Base-by-base conservation (phyloP, 2,329 filamentous ascomycete species). In the Alternaria solani region DNA sequence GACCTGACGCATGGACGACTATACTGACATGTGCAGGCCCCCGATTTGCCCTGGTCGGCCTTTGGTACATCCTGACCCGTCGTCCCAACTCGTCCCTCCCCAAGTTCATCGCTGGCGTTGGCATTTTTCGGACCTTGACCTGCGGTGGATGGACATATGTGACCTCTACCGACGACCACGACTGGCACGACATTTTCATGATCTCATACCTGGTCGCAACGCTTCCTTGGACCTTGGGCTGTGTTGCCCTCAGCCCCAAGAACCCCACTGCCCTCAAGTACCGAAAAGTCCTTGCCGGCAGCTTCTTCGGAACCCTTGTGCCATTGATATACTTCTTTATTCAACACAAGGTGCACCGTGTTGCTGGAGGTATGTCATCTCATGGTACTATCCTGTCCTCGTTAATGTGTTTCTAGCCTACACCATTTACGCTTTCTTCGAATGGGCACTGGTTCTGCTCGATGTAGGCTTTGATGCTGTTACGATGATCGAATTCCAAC, bases 171-270 rank as follows among this genome's bases (percentile, higher is more conserved):
- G 95, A 99, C 77, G 93, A 98, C 78, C 95, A 99, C 79, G 89
- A 96, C 80, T 98, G 93, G 94, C 95, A 99, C 78, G 95, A 99
- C 75, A 94, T 98, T 64, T 94, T 99, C 78, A 99, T 99, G 95
- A 97, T 99, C 70, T 96, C 93, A 14, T 99, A 99, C 79, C 85
- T 99, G 57, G 90, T 99, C 46, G 91, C 93, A 34, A 98, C 95
- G 3, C 84, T 99, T 55, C 95, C 95, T 2, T 99, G 95, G 95
- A 99, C 94, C 2, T 79, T 93, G 48, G 95, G 95, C 49, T 97
- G 94, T 78, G 86, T 98, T 63, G 88, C 91, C 5, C 82, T 98
- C 52, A 97, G 94, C 79, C 93, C 94, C 11, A 88, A 89, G 57
- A 97, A 97, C 76, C 85, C 89, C 12, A 87, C 83, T 63, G 92